phyloP scores from a whole-genome alignment of 495 filamentous ascomycete species.

The Rostrohypoxylon terebratum region DNA sequence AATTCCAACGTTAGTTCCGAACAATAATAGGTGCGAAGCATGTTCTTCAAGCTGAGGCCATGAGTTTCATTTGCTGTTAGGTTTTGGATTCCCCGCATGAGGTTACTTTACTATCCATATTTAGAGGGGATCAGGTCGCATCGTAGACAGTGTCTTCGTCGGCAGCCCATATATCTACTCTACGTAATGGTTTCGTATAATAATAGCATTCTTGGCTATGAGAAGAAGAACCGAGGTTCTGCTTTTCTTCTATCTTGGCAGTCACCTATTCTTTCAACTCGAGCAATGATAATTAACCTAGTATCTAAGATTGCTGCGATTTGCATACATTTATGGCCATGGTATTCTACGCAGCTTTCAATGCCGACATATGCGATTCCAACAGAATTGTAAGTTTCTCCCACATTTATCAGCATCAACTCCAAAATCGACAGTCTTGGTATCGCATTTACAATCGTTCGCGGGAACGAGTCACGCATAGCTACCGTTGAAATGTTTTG shows the following conservation, averaged over 20 bases:
- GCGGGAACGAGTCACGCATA: constrained; percentile 94
- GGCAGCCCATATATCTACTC: not conserved
- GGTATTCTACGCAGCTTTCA: too few species aligned
- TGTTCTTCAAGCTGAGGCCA: not conserved
- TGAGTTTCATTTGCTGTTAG: not conserved
- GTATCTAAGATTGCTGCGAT: too few species aligned
- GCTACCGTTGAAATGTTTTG: constrained; percentile 77
- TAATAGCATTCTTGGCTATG: not conserved
- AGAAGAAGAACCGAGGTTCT: not conserved
- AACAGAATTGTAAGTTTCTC: too few species aligned
- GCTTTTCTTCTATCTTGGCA: not conserved
- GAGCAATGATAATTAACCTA: not conserved
- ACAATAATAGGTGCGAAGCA: too few species aligned
- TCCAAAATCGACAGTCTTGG: constrained; percentile 16
- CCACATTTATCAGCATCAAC: too few species aligned
- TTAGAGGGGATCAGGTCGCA: not conserved
- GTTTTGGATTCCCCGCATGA: constrained; percentile 2
- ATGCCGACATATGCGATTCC: too few species aligned
- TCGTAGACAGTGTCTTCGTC: not conserved
- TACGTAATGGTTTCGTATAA: not conserved
- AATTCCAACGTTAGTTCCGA: not conserved
- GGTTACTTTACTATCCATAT: not conserved
- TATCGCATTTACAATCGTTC: constrained; percentile 79
- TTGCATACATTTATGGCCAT: too few species aligned
- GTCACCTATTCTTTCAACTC: not conserved